Conservation (phyloP, 129 eudicot genomes). For the Apium graveolens region DNA sequence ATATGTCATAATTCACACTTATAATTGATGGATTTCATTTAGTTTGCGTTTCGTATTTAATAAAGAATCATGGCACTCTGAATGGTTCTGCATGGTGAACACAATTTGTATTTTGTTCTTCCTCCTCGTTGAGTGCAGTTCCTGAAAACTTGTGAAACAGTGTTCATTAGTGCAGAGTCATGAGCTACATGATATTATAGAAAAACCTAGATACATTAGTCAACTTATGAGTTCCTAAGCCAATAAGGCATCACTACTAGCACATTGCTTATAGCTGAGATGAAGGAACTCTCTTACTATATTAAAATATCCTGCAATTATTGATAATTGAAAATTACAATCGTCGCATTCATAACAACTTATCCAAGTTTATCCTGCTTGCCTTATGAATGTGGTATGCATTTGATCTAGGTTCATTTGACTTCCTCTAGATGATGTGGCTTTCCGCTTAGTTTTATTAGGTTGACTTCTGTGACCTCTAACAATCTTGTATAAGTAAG, state of each 20-base stretch:
- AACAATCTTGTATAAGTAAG: slow-evolving; percentile 22
- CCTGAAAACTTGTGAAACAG: not conserved
- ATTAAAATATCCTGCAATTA: not conserved
- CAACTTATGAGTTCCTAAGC: not conserved
- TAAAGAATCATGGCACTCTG: not conserved
- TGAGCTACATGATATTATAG: not conserved
- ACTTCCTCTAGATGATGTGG: not conserved
- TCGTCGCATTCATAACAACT: not conserved
- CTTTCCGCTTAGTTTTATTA: not conserved
- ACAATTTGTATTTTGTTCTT: not conserved
- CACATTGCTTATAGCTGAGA: not conserved
- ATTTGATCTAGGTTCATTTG: slow-evolving; percentile 7
- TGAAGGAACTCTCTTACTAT: not conserved
- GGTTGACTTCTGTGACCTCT: slow-evolving; percentile 4
- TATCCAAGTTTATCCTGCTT: not conserved
- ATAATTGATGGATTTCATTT: not conserved
- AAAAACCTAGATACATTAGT: not conserved
- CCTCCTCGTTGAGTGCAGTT: not conserved
- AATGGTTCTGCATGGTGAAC: not conserved
- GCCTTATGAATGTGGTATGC: not conserved
- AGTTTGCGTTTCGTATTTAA: not conserved
- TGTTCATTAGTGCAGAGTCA: not conserved
- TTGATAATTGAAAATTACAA: not conserved
- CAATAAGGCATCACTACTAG: not conserved
- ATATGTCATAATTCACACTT: not conserved